Conservation (phyloP, 441 rosid genomes). For the Eutrema salsugineum region DNA sequence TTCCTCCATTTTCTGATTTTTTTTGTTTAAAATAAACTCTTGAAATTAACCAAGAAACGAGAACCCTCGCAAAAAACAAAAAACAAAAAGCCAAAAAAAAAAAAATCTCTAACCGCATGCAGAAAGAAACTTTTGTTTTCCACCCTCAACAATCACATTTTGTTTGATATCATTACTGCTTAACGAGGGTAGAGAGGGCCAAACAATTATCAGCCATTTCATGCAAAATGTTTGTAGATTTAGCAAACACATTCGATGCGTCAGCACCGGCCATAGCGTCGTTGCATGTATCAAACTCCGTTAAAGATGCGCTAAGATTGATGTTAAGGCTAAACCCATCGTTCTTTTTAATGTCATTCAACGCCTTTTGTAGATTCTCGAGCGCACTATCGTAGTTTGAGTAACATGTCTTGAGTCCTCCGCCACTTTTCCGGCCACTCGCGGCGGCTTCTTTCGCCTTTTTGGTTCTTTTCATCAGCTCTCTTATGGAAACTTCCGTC, state of each 20-base stretch:
- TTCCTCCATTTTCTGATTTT: too few species aligned
- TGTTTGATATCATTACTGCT: neutral
- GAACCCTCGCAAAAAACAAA: neutral
- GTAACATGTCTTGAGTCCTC: conserved; percentile 8
- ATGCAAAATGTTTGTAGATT: conserved; percentile 14
- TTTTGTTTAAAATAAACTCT: neutral
- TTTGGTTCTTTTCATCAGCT: conserved; percentile 12
- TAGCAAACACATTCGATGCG: neutral
- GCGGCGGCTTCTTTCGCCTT: neutral
- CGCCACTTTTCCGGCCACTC: neutral
- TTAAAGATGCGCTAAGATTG: conserved; percentile 31
- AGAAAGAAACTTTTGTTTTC: too few species aligned
- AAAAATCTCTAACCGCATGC: too few species aligned
- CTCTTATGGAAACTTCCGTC: conserved; percentile 21
- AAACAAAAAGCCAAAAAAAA: neutral
- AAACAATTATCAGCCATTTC: conserved; percentile 32
- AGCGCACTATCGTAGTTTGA: conserved; percentile 25
- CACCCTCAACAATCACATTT: neutral
- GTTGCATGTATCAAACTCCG: conserved; percentile 25
- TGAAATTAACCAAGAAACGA: neutral
- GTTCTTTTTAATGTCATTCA: neutral
- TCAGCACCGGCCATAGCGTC: conserved; percentile 16
- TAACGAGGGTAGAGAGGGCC: conserved; percentile 22
- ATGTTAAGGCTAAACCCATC: conserved; percentile 26
- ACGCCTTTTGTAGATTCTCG: conserved; percentile 22